A percentile compares a stretch with the other conserved stretches of the same genome.
These are phyloP conservation scores for Lolium multiflorum DNA, from an alignment of 176 grass and related monocot species.

Conservation along the genomic window DNA sequence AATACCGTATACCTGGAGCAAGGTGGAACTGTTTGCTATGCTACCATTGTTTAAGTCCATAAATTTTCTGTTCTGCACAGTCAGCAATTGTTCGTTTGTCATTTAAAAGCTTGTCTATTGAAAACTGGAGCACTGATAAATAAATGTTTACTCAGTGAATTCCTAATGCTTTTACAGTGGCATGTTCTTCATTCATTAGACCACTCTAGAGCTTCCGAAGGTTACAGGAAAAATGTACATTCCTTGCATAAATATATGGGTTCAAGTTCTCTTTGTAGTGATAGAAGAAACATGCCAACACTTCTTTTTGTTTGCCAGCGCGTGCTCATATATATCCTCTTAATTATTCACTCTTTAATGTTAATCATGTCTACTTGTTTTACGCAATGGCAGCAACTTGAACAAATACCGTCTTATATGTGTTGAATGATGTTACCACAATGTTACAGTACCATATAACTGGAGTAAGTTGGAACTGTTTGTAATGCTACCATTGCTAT, in stretches of 20 bases:
- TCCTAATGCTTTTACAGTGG: not conserved
- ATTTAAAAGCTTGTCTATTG: too few relatives aligned
- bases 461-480: not conserved
- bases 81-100: too few relatives aligned
- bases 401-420: not conserved
- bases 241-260: not conserved
- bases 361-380: not conserved
- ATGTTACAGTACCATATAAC: not conserved
- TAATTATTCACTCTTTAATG: not conserved
- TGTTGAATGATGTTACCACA: not conserved
- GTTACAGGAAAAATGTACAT: not conserved
- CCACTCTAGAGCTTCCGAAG: not conserved
- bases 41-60: too few relatives aligned
- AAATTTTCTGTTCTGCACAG: too few relatives aligned
- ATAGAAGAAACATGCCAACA: too few relatives aligned
- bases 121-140: too few relatives aligned
- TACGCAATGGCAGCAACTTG: not conserved
- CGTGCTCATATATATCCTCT: not conserved
- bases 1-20: too few relatives aligned
- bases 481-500: too few relatives aligned
- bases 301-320: too few relatives aligned
- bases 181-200: not conserved
- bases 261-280: not conserved
- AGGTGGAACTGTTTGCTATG: too few relatives aligned
- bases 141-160: too few relatives aligned